Base-by-base conservation (phyloP, 1,284 basidiomycete genomes). In the Ustilago tritici region DNA sequence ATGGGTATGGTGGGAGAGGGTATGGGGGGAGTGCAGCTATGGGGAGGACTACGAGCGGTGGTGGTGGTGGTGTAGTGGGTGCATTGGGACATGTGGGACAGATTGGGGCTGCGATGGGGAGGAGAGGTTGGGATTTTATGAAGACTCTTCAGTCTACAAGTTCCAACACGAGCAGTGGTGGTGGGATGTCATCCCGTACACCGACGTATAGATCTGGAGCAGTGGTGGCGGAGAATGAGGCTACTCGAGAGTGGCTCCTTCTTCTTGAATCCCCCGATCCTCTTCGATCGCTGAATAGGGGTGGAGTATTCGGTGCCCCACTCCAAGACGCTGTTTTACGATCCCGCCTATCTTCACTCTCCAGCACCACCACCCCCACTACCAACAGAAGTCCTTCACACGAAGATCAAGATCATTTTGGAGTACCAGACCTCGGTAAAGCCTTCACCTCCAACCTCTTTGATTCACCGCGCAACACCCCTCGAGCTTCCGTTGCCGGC, bases 121-220 rank as follows among this genome's bases (percentile, higher is more conserved):
- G 69, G n/a, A 69, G 55, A 47, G 80, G 80, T 0, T 82, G 78
- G 80, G 80, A 79, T 50, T 76, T 82, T 56, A 62, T 82, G 52
- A 79, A 74, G 34, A 78, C 66, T 34, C 54, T 75, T 34, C 70
- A 74, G 19, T 61, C 19, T 12, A 61, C 64, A n/a, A 65, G 61
- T 46, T 7, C 59, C 19, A 40, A 58, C 31, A 53, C 46, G 11
- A 52, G 57, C 31, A 34, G 50, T 28, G 65, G n/a, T 28, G 15
- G 15, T 40, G 38, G 38, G 38, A 9, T 49, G 19, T 46, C 17
- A 47, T 40, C 38, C 7, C 15, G 40, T 41, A 41, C 59, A 52
- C 35, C 60, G 53, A 31, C n/a, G 17, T n/a, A 34, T 32, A 41
- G 36, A 23, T 11, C 58, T 1, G 36, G 49, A 23, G 17, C 55